phyloP scores from a whole-genome alignment of 1,284 basidiomycete genomes.

The Stygiomarasmius scandens region DNA sequence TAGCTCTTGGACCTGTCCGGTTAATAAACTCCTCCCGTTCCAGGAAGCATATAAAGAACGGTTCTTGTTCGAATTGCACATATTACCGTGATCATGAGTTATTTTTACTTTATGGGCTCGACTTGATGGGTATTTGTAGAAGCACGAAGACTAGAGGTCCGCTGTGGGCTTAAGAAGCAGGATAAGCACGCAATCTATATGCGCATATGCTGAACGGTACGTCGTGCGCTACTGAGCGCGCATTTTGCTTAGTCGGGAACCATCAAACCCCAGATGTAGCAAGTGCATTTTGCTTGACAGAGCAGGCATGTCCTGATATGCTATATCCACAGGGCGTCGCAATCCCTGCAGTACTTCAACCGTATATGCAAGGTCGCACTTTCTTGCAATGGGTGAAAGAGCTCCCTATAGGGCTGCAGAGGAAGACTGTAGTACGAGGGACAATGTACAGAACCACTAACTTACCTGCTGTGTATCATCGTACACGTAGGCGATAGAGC shows the following conservation, averaged over 20 bases:
- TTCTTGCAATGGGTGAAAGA: slow-evolving; percentile 90
- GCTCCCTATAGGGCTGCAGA: slow-evolving; percentile 76
- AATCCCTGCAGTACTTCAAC: slow-evolving; percentile 87
- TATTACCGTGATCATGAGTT: too few relatives aligned
- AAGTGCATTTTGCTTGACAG: too few relatives aligned
- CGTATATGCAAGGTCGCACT: slow-evolving; percentile 97
- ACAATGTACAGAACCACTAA: too few relatives aligned
- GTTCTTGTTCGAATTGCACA: slow-evolving; percentile 92
- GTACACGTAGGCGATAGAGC: too few relatives aligned
- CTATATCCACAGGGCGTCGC: slow-evolving; percentile 70
- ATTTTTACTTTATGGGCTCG: too few relatives aligned
- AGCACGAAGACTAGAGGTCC: slow-evolving; percentile 86
- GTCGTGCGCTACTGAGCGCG: slow-evolving; percentile 94
- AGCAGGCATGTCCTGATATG: too few relatives aligned
- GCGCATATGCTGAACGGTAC: slow-evolving; percentile 99
- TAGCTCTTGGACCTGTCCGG: too few relatives aligned
- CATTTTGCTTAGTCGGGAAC: slow-evolving; percentile 95
- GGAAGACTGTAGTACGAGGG: too few relatives aligned
- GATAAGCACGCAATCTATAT: slow-evolving; percentile 88
- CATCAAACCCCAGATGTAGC: slow-evolving; percentile 95
- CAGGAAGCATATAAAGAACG: slow-evolving; percentile 96
- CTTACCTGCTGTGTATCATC: too few relatives aligned
- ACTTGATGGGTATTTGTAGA: slow-evolving; percentile 56
- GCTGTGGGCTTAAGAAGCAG: slow-evolving; percentile 87
- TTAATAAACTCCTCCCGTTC: too few relatives aligned